phyloP scores from a whole-genome alignment of 768 basidiomycete species.

The Amanita jacksonii region DNA sequence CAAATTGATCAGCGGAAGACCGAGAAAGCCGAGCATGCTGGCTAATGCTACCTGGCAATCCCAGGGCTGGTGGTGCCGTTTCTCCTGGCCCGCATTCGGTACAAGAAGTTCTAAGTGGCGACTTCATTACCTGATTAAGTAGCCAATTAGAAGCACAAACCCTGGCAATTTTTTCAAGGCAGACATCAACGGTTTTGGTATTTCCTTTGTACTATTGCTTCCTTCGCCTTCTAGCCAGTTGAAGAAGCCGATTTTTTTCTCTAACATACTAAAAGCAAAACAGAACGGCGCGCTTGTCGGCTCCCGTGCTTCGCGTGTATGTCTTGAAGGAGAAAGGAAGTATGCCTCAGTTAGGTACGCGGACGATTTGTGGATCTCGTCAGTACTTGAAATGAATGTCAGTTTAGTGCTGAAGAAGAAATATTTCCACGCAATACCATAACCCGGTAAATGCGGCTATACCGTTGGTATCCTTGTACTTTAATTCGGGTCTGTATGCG shows the following conservation, averaged over 20 bases:
- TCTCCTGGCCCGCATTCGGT: slow-evolving; percentile 4
- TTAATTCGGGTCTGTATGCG: slow-evolving; percentile 41
- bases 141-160: slow-evolving; percentile 6
- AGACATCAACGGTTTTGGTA: background rate
- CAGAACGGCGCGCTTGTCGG: slow-evolving; percentile 61
- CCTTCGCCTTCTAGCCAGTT: slow-evolving; percentile 63
- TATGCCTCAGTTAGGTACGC: slow-evolving; percentile 69
- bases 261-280: slow-evolving; percentile 46
- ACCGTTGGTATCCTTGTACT: slow-evolving; percentile 58
- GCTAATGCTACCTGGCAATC: background rate
- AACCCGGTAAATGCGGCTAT: slow-evolving; percentile 63
- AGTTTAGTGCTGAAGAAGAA: background rate
- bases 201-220: background rate
- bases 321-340: slow-evolving; percentile 26
- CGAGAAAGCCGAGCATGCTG: background rate
- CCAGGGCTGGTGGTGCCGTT: slow-evolving; percentile 3
- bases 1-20: background rate
- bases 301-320: slow-evolving; percentile 26
- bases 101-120: background rate
- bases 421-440: slow-evolving; percentile 32
- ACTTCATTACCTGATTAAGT: slow-evolving; percentile 1
- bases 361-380: slow-evolving; percentile 70
- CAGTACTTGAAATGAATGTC: slow-evolving; percentile 36
- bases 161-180: background rate
- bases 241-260: slow-evolving; percentile 41